A percentile compares a stretch with the other conserved stretches of the same genome.
Conservation (phyloP, 1,139 yeast genomes). For the Geotrichum carabidarum region DNA sequence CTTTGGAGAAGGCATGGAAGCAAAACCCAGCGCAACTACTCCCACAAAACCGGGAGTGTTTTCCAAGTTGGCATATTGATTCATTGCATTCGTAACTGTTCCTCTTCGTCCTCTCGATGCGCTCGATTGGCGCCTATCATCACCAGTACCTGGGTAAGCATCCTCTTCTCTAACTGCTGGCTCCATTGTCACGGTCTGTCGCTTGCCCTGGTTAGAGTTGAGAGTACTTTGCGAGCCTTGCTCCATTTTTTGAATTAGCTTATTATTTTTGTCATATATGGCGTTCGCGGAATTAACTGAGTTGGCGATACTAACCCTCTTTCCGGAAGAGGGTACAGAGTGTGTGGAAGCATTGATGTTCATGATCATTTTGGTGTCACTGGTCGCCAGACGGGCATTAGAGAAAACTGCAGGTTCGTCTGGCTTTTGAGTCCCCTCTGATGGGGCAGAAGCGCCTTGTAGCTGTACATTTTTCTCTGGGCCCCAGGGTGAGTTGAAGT, state of each 20-base stretch:
- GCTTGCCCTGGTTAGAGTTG: not conserved
- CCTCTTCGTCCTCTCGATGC: not conserved
- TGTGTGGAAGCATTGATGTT: constrained; percentile 3
- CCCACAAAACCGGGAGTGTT: constrained; percentile 20
- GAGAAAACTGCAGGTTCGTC: not conserved
- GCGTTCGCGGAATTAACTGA: constrained; percentile 1
- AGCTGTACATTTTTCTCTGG: not conserved
- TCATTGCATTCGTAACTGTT: constrained; percentile 10
- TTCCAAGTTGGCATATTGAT: constrained; percentile 14
- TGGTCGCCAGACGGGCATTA: constrained; percentile 6
- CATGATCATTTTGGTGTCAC: constrained; percentile 8
- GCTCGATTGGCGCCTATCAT: not conserved
- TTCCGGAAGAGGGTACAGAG: not conserved
- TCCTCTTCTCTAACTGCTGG: too few species aligned
- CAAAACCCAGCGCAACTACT: constrained; percentile 17
- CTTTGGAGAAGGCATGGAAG: constrained; percentile 18
- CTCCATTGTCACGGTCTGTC: not conserved
- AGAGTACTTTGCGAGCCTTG: not conserved
- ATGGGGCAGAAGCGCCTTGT: not conserved
- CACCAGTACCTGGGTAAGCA: too few species aligned
- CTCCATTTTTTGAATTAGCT: not conserved
- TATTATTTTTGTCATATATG: constrained; percentile 2
- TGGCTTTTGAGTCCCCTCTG: not conserved
- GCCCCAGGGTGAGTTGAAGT: not conserved
- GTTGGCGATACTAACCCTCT: not conserved